phyloP scores from a whole-genome alignment of 1,139 yeast genomes.

The Pichia sp. region DNA sequence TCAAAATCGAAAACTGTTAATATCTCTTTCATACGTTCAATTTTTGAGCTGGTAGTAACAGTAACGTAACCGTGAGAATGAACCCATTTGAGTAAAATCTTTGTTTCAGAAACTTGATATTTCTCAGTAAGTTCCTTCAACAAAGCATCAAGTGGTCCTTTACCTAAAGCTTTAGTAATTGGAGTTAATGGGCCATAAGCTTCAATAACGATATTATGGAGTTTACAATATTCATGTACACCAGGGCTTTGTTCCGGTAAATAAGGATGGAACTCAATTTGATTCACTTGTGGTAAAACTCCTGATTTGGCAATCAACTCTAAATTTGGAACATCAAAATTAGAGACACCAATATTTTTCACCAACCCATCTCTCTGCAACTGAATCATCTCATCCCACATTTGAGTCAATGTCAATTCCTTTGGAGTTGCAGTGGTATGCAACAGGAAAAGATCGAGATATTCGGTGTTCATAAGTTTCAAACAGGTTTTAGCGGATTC shows the following conservation, averaged over 20 bases:
- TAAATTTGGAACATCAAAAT: conserved; percentile 44
- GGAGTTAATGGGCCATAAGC: conserved; percentile 66
- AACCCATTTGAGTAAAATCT: conserved; percentile 62
- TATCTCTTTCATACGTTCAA: conserved; percentile 49
- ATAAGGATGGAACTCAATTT: conserved; percentile 64
- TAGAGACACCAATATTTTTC: conserved; percentile 59
- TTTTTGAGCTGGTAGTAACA: conserved; percentile 62
- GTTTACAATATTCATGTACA: conserved; percentile 44
- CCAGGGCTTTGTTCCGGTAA: conserved; percentile 65
- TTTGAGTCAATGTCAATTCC: conserved; percentile 39
- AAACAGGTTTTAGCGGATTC: conserved; percentile 45
- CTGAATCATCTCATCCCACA: conserved; percentile 48
- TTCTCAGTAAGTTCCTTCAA: conserved; percentile 43
- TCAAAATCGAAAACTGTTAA: conserved; percentile 48
- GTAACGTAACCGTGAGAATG: conserved; percentile 58
- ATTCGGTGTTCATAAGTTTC: conserved; percentile 42
- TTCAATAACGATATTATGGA: conserved; percentile 47
- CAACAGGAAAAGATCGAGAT: conserved; percentile 62
- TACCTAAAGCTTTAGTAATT: conserved; percentile 27
- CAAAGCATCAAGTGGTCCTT: conserved; percentile 31
- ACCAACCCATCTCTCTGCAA: conserved; percentile 43
- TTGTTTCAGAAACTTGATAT: conserved; percentile 50
- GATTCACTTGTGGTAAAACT: conserved; percentile 55
- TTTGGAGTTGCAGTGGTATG: conserved; percentile 45
- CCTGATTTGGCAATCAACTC: conserved; percentile 39